phyloP scores from a whole-genome alignment of 140 eudicot species.

The Stevia rebaudiana region DNA sequence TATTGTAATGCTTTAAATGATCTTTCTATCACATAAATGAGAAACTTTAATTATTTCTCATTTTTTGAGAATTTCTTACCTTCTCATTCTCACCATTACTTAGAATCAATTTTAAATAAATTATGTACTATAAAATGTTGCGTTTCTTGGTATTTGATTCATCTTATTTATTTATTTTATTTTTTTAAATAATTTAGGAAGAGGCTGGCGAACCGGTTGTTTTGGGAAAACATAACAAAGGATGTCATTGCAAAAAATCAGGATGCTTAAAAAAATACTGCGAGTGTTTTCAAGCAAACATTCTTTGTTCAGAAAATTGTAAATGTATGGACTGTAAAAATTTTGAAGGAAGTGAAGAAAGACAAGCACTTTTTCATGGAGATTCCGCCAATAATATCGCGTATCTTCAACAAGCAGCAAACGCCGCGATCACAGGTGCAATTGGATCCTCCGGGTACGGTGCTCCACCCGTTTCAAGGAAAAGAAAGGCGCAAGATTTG shows the following conservation, averaged over 20 bases:
- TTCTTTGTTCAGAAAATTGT: slow-evolving; percentile 93
- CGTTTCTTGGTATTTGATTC: background rate
- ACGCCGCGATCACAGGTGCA: slow-evolving; percentile 98
- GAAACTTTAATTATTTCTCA: background rate
- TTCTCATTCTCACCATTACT: slow-evolving; percentile 4
- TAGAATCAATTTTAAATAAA: background rate
- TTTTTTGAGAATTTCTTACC: slow-evolving; percentile 14
- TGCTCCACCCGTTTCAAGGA: slow-evolving; percentile 58
- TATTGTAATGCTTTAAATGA: background rate
- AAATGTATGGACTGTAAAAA: slow-evolving; percentile 97
- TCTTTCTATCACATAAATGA: background rate
- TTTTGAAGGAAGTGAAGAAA: slow-evolving; percentile 92
- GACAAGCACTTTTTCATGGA: slow-evolving; percentile 85
- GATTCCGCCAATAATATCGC: slow-evolving; percentile 58
- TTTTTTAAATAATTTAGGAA: slow-evolving; percentile 43
- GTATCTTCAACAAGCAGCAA: slow-evolving; percentile 81
- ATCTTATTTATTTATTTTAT: background rate
- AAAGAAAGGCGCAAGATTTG: slow-evolving; percentile 71
- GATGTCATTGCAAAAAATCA: slow-evolving; percentile 97
- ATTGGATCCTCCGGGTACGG: slow-evolving; percentile 87
- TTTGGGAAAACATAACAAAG: slow-evolving; percentile 81
- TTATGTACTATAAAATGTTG: background rate
- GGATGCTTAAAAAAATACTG: slow-evolving; percentile 97
- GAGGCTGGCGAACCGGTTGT: slow-evolving; percentile 64
- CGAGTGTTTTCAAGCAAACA: slow-evolving; percentile 94